Conservation (phyloP, 768 basidiomycete genomes). For the Suillus spraguei region DNA sequence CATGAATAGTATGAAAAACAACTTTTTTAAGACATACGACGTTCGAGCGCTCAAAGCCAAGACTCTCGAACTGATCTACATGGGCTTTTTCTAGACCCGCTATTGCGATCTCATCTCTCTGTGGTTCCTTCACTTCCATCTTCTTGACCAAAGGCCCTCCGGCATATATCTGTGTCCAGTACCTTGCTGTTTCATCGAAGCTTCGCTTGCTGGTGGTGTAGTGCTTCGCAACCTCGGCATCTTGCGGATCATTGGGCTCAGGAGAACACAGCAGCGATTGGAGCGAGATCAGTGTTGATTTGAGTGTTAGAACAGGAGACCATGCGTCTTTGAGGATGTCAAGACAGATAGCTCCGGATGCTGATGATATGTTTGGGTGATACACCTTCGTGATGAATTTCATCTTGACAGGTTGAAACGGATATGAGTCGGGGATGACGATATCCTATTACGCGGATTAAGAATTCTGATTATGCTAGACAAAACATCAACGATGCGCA, state of each 20-base stretch:
- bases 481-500: constrained; percentile 43
- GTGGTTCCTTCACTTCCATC: constrained; percentile 29
- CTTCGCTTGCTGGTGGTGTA: constrained; percentile 85
- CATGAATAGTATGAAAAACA: background rate
- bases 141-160: constrained; percentile 62
- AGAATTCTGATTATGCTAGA: constrained; percentile 9
- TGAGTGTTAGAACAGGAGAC: constrained; percentile 94
- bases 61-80: constrained; percentile 79
- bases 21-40: constrained; percentile 62
- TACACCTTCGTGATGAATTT: constrained; percentile 97
- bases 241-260: constrained; percentile 95
- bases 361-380: constrained; percentile 94
- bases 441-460: constrained; percentile 65
- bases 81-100: constrained; percentile 85
- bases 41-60: constrained; percentile 83
- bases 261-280: constrained; percentile 93
- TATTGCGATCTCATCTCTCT: constrained; percentile 53
- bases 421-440: constrained; percentile 87
- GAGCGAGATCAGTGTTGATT: constrained; percentile 93
- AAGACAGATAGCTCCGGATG: constrained; percentile 93
- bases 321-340: constrained; percentile 89
- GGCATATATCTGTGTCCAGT: constrained; percentile 94
- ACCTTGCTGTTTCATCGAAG: constrained; percentile 90
- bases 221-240: constrained; percentile 97
- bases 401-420: constrained; percentile 96